Evolutionary conservation across 2,329 filamentous ascomycete species (phyloP).

Genomic region (Dothistroma septosporum): DNA sequence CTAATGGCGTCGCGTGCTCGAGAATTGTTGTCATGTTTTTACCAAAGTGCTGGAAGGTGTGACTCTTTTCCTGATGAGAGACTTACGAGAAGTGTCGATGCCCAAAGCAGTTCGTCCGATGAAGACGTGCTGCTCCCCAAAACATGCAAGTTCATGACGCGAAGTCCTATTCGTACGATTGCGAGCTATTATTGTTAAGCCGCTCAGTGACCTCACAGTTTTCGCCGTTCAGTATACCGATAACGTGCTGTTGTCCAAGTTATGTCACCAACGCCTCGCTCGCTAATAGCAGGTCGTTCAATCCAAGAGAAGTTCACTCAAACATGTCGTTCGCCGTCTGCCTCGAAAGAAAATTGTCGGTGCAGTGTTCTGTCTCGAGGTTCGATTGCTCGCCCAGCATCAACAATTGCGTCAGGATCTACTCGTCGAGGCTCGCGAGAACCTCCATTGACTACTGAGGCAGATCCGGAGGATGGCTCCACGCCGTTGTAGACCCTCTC

Average conservation of each 20-base stretch:
- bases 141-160: no score
- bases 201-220: background rate
- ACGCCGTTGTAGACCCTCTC: constrained; percentile 47
- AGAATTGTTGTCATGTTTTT: background rate
- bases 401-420: constrained; percentile 26
- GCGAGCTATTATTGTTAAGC: background rate
- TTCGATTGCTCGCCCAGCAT: constrained; percentile 9
- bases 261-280: constrained; percentile 7
- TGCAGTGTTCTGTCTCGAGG: constrained; percentile 15
- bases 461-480: constrained; percentile 26
- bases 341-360: constrained; percentile 26
- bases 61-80: background rate
- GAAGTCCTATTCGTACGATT: no score
- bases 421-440: constrained; percentile 20
- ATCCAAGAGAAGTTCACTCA: background rate
- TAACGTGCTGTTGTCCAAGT: constrained; percentile 1
- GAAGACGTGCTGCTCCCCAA: no score
- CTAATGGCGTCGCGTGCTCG: background rate
- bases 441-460: constrained; percentile 8
- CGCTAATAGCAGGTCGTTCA: background rate
- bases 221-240: background rate
- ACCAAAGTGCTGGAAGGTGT: background rate
- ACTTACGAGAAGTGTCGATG: background rate
- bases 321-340: constrained; percentile 5
- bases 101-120: no score